These are phyloP conservation scores for Pyrenochaeta sp. DNA, from an alignment of 2,329 filamentous ascomycete species.

Conservation along the genomic window DNA sequence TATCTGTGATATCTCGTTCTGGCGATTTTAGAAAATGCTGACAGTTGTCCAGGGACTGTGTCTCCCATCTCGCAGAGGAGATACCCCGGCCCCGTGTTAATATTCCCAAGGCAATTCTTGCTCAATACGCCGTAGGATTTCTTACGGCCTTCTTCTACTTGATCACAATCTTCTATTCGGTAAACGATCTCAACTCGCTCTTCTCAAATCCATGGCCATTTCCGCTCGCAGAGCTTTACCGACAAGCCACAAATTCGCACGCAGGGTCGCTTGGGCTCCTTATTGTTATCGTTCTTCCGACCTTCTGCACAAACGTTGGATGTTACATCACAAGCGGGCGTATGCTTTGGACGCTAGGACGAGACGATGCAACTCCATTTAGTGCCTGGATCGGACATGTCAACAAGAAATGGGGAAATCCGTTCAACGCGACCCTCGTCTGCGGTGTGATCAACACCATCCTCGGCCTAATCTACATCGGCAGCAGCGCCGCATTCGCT, in stretches of 20 bases:
- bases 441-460: conserved; percentile 62
- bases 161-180: conserved; percentile 62
- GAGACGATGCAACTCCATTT: conserved; percentile 66
- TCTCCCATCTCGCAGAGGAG: conserved; percentile 70
- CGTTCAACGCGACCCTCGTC: conserved; percentile 64
- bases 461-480: conserved; percentile 71
- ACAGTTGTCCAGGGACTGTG: conserved; percentile 59
- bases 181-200: conserved; percentile 65
- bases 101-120: conserved; percentile 52
- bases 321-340: conserved; percentile 69
- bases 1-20: no score
- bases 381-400: conserved; percentile 59
- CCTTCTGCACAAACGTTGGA: conserved; percentile 62
- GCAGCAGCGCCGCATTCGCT: conserved; percentile 71
- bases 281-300: conserved; percentile 63
- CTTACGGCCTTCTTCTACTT: conserved; percentile 49
- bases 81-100: conserved; percentile 45
- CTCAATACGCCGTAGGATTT: conserved; percentile 49
- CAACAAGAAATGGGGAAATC: conserved; percentile 56
- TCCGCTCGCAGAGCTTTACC: conserved; percentile 73
- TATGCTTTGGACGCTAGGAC: conserved; percentile 69
- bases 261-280: conserved; percentile 55
- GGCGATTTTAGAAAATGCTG: no score
- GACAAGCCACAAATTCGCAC: conserved; percentile 54
- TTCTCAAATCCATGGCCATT: conserved; percentile 61